Evolutionary conservation across 2,329 filamentous ascomycete species (phyloP).

Genomic region (Nemania diffusa): DNA sequence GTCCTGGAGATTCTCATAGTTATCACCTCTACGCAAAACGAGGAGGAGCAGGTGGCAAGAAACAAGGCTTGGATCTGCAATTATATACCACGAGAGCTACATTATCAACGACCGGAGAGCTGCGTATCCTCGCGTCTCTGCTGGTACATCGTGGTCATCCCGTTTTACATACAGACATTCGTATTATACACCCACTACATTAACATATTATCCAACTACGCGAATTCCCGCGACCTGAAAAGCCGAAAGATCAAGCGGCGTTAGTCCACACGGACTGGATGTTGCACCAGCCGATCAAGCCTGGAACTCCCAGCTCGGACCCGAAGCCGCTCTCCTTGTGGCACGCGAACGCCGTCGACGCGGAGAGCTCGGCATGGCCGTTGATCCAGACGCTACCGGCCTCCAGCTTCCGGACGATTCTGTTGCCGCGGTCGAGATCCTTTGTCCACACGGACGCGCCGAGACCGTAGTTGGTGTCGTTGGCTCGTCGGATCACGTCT

Average conservation of each 20-base stretch:
- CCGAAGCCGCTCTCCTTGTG: conserved; percentile 64
- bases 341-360: conserved; percentile 58
- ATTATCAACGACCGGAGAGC: neutral
- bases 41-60: neutral
- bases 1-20: neutral
- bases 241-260: neutral
- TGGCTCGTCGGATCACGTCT: conserved; percentile 58
- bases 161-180: neutral
- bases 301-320: conserved; percentile 57
- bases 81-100: neutral
- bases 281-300: conserved; percentile 51
- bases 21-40: neutral
- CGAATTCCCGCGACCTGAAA: neutral
- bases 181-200: neutral
- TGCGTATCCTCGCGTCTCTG: neutral
- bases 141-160: neutral
- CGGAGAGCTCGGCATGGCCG: conserved; percentile 53
- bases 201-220: neutral
- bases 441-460: conserved; percentile 64
- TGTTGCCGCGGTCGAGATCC: conserved; percentile 58
- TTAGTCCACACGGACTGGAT: conserved; percentile 37
- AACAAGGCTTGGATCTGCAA: neutral
- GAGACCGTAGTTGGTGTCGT: conserved; percentile 61
- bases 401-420: conserved; percentile 59
- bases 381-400: conserved; percentile 66